phyloP scores from a whole-genome alignment of 163 green algal species.

The Smithsoniella earleae region DNA sequence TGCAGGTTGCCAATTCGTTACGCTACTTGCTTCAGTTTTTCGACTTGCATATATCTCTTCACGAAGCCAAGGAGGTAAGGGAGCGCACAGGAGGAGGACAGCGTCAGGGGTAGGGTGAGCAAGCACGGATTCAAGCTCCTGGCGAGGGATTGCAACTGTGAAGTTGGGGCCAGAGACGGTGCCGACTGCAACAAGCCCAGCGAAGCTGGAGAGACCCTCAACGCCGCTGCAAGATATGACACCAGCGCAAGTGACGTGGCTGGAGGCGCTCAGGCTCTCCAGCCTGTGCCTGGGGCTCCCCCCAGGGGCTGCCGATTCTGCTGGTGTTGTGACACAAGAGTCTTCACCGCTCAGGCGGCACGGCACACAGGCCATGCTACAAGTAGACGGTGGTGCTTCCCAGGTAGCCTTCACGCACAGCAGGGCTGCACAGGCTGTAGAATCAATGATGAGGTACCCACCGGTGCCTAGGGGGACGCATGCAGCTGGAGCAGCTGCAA shows the following conservation, averaged over 20 bases:
- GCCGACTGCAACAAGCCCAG: conserved; percentile 6
- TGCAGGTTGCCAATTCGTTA: no score
- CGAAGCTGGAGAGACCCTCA: background rate
- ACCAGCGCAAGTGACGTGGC: background rate
- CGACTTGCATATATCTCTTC: no score
- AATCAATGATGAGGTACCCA: background rate
- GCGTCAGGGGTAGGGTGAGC: background rate
- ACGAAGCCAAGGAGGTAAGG: background rate
- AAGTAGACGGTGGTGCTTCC: background rate
- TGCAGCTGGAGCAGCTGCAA: background rate
- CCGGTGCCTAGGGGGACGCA: background rate
- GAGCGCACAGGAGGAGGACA: background rate
- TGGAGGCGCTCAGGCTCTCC: background rate
- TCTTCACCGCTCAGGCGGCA: background rate
- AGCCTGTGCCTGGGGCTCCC: background rate
- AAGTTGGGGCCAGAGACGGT: background rate
- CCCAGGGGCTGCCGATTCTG: background rate
- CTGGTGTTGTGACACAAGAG: background rate
- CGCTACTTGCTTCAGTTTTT: no score
- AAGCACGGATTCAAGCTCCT: background rate
- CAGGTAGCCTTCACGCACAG: background rate
- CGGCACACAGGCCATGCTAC: background rate
- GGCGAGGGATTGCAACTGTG: background rate
- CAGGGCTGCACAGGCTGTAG: background rate
- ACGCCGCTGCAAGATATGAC: background rate